A percentile compares a stretch with the other conserved stretches of the same genome.
phyloP scores from a whole-genome alignment of 805 yeast genomes.

The Suhomyces sp. region DNA sequence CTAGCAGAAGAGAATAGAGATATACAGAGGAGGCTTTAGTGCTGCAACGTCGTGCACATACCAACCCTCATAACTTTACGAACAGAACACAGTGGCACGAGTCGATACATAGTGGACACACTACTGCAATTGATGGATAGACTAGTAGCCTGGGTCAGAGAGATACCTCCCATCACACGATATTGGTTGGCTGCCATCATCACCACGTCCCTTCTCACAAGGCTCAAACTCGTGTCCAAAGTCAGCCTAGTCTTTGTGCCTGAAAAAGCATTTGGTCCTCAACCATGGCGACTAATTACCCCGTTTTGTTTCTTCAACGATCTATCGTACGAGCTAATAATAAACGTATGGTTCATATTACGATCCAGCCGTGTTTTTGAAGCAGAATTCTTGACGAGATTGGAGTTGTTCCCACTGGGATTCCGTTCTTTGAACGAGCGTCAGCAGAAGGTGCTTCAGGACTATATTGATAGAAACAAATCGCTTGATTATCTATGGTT shows the following conservation, averaged over 20 bases:
- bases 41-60: background rate
- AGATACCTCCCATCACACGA: conserved; percentile 21
- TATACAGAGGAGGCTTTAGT: no score
- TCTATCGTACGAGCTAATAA: conserved; percentile 19
- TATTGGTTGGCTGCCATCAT: conserved; percentile 28
- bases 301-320: conserved; percentile 33
- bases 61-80: background rate
- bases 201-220: conserved; percentile 17
- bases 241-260: conserved; percentile 24
- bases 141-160: conserved; percentile 10
- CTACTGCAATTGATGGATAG: conserved; percentile 14
- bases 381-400: conserved; percentile 15
- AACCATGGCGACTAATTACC: conserved; percentile 38
- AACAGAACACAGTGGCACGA: background rate
- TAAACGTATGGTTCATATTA: conserved; percentile 17
- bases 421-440: conserved; percentile 5
- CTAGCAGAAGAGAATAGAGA: no score
- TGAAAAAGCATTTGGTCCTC: conserved; percentile 22
- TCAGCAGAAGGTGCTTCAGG: conserved; percentile 14
- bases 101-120: background rate
- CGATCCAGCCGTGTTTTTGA: conserved; percentile 24
- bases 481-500: conserved; percentile 32
- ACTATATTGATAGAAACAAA: conserved; percentile 15
- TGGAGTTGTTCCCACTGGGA: conserved; percentile 22
- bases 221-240: conserved; percentile 17